Evolutionary conservation across 192 early-diverging fungal genomes (phyloP).

Genomic region (Thoreauomyces humboldtii): DNA sequence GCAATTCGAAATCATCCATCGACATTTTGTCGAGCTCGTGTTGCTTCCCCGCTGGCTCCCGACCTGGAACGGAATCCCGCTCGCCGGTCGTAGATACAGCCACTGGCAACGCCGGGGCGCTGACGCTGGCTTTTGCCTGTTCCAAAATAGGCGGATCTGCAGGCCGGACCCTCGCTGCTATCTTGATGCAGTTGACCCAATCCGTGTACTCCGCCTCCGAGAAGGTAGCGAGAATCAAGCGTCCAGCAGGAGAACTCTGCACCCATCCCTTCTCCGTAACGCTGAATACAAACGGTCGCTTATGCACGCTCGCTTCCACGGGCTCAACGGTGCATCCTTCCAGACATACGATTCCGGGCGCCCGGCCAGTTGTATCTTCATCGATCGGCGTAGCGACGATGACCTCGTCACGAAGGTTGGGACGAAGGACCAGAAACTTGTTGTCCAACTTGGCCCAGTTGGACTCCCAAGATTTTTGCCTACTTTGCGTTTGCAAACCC

Average conservation of each 20-base stretch:
- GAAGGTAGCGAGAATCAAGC: constrained; percentile 11
- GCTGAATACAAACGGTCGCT: constrained; percentile 18
- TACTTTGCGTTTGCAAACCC: neutral
- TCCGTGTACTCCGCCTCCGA: constrained; percentile 28
- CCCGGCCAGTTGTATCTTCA: neutral
- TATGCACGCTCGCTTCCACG: constrained; percentile 3
- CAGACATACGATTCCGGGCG: neutral
- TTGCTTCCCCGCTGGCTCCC: too few species aligned
- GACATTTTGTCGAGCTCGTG: too few species aligned
- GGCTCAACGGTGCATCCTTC: constrained; percentile 6
- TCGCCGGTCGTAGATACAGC: too few species aligned
- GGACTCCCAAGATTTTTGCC: constrained; percentile 20
- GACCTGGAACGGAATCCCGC: too few species aligned
- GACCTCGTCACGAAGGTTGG: constrained; percentile 27
- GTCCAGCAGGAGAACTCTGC: neutral
- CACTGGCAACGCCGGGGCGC: too few species aligned
- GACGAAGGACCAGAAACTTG: constrained; percentile 13
- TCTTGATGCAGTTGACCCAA: constrained; percentile 36
- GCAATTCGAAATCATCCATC: constrained; percentile 44
- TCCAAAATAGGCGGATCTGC: too few species aligned
- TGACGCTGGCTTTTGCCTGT: too few species aligned
- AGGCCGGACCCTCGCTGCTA: constrained; percentile 1
- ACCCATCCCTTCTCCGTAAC: constrained; percentile 24
- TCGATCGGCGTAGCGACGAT: neutral
- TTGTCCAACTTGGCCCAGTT: constrained; percentile 32